phyloP scores from a whole-genome alignment of 148 eudicot species.

The Persicaria tinctoria region DNA sequence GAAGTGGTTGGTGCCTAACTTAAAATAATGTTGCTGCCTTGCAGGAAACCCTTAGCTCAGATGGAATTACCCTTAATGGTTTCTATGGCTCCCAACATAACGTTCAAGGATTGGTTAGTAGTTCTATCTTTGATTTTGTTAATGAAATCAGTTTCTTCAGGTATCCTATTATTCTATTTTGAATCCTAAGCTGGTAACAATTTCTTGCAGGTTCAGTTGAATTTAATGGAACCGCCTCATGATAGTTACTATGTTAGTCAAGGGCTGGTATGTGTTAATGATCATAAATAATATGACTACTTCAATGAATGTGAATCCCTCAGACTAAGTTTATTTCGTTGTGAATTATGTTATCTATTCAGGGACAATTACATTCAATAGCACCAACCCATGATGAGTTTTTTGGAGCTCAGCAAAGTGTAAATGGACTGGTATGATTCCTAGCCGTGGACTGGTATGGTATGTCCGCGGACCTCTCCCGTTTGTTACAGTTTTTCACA shows the following conservation, averaged over 20 bases:
- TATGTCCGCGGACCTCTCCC: background rate
- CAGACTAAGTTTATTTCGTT: background rate
- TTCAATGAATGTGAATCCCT: background rate
- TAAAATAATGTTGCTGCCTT: background rate
- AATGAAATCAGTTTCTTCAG: too few species aligned
- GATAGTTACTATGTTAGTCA: constrained; percentile 77
- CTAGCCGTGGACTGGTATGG: background rate
- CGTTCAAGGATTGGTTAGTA: constrained; percentile 13
- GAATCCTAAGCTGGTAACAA: background rate
- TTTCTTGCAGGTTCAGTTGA: constrained; percentile 57
- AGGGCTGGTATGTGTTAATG: constrained; percentile 64
- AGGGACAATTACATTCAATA: constrained; percentile 73
- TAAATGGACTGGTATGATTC: constrained; percentile 63
- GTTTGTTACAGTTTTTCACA: background rate
- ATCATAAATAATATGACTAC: background rate
- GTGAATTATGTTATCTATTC: constrained; percentile 8
- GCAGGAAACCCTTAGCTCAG: constrained; percentile 12
- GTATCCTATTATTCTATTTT: background rate
- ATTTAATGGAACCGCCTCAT: constrained; percentile 94
- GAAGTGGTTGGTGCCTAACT: background rate
- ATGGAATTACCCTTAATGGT: constrained; percentile 12
- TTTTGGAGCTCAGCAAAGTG: constrained; percentile 66
- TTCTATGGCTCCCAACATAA: constrained; percentile 12
- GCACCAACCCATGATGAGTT: constrained; percentile 72
- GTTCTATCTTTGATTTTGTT: constrained; percentile 3